Conservation (phyloP, 345 rosid genomes). For the Citrus hindsii region DNA sequence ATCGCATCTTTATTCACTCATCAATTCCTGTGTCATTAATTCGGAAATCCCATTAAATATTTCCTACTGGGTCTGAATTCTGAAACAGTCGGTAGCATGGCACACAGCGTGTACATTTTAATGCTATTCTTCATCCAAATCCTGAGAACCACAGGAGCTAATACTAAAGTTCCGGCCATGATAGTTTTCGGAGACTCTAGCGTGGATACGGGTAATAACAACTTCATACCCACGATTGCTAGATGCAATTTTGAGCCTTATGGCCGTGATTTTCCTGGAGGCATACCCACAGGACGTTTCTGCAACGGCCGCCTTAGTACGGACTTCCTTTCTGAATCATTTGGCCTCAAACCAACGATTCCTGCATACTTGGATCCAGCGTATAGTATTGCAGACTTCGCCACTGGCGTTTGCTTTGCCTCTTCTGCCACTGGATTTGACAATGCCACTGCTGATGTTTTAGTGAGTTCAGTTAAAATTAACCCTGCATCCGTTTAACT, state of each 20-base stretch:
- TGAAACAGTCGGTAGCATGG: not conserved
- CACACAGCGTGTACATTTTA: not conserved
- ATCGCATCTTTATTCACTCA: not conserved
- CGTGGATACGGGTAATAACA: conserved; percentile 57
- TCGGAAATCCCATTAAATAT: not conserved
- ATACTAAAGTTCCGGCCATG: conserved; percentile 30
- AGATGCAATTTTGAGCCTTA: conserved; percentile 53
- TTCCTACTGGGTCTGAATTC: not conserved
- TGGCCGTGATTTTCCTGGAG: conserved; percentile 49
- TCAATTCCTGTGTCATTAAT: not conserved
- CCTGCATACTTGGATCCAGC: conserved; percentile 55
- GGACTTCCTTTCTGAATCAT: conserved; percentile 44
- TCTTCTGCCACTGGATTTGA: conserved; percentile 60
- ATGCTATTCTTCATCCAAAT: conserved; percentile 2
- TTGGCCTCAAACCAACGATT: conserved; percentile 43
- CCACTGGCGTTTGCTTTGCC: conserved; percentile 53
- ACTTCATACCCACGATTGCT: conserved; percentile 30
- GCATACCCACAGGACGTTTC: conserved; percentile 46
- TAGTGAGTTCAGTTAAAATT: conserved; percentile 29
- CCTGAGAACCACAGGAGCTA: conserved; percentile 1
- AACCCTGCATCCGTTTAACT: not conserved
- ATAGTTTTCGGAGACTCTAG: conserved; percentile 62
- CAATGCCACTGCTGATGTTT: conserved; percentile 44
- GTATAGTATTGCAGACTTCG: conserved; percentile 41
- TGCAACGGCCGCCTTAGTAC: conserved; percentile 50